These are phyloP conservation scores for Artemisia annua DNA, from an alignment of 129 eudicot species.

Conservation along the genomic window DNA sequence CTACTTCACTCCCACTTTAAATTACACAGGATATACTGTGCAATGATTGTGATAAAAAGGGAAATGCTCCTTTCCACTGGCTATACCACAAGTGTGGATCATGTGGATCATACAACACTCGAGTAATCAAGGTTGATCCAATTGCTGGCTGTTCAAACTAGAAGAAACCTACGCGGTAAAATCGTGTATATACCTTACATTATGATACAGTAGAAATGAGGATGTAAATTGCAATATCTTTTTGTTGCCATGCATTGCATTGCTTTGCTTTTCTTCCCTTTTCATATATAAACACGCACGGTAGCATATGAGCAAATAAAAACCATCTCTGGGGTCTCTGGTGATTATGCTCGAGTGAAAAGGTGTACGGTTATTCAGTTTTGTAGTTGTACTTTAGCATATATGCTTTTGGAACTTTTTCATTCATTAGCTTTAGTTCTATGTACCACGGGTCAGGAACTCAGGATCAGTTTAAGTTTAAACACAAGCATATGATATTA, in stretches of 20 bases:
- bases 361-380: conserved; percentile 11
- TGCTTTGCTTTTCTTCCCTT: conserved; percentile 18
- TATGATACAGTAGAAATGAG: conserved; percentile 27
- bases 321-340: conserved; percentile 10
- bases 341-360: conserved; percentile 26
- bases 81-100: conserved; percentile 83
- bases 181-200: conserved; percentile 27
- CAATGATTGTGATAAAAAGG: conserved; percentile 86
- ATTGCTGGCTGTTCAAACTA: conserved; percentile 51
- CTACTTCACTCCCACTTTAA: conserved; percentile 4
- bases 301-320: conserved; percentile 35
- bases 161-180: conserved; percentile 11
- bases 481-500: not conserved
- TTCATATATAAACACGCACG: conserved; percentile 19
- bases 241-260: conserved; percentile 22
- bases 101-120: conserved; percentile 90
- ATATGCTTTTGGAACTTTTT: not conserved
- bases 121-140: conserved; percentile 82
- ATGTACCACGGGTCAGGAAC: not conserved
- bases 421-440: conserved; percentile 2
- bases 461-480: not conserved
- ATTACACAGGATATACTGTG: conserved; percentile 75
- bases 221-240: conserved; percentile 33
- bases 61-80: conserved; percentile 89
- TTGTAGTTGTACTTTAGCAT: conserved; percentile 1